phyloP scores from a whole-genome alignment of 495 filamentous ascomycete genomes.

The Terfezia claveryi region DNA sequence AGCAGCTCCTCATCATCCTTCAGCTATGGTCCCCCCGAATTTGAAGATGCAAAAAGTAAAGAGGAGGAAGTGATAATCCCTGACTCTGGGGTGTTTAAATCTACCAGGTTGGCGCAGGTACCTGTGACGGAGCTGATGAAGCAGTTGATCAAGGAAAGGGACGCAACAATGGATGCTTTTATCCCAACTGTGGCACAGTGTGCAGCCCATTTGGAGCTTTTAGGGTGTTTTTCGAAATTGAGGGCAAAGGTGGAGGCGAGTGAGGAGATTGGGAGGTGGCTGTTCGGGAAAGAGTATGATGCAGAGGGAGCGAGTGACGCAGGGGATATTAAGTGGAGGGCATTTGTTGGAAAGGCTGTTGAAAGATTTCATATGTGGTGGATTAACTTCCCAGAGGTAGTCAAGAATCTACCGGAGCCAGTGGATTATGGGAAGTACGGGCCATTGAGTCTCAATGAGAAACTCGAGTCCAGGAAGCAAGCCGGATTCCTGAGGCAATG shows the following conservation, averaged over 20 bases:
- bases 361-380: slow-evolving; percentile 59
- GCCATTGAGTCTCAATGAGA: too few species aligned
- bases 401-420: slow-evolving; percentile 9
- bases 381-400: slow-evolving; percentile 20
- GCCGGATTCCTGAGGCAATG: too few species aligned
- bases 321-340: slow-evolving; percentile 55
- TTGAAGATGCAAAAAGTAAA: neutral
- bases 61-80: neutral
- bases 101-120: neutral
- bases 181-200: slow-evolving; percentile 23
- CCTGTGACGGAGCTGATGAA: too few species aligned
- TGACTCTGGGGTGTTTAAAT: neutral
- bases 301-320: slow-evolving; percentile 13
- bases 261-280: slow-evolving; percentile 3
- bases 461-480: too few species aligned
- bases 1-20: too few species aligned
- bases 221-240: slow-evolving; percentile 44
- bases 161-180: neutral
- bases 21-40: neutral
- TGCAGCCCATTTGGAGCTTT: slow-evolving; percentile 55
- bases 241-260: slow-evolving; percentile 25
- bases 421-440: too few species aligned
- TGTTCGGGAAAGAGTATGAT: slow-evolving; percentile 4
- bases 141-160: neutral
- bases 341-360: slow-evolving; percentile 52